Conservation (phyloP, 306 rosid species). For the Gillenia trifoliata region DNA sequence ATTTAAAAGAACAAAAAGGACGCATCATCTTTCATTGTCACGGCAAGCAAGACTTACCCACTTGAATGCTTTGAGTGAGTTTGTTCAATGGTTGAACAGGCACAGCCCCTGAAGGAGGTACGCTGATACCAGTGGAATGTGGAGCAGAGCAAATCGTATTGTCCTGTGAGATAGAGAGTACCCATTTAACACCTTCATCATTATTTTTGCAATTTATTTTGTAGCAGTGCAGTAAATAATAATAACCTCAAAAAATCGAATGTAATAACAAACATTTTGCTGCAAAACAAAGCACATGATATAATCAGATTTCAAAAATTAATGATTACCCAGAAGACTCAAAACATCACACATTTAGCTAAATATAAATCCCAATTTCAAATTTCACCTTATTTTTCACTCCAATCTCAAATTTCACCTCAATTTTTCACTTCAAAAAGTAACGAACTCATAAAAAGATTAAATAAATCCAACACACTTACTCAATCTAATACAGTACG, state of each 20-base stretch:
- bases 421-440: not conserved
- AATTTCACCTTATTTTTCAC: no score
- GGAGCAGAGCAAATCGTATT: constrained; percentile 29
- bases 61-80: constrained; percentile 31
- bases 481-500: not conserved
- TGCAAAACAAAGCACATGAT: not conserved
- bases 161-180: constrained; percentile 34
- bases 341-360: not conserved
- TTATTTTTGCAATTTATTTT: not conserved
- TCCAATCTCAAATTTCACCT: not conserved
- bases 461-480: not conserved
- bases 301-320: not conserved
- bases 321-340: not conserved
- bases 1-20: not conserved
- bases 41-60: constrained; percentile 53
- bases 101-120: constrained; percentile 26
- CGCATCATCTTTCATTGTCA: not conserved
- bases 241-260: not conserved
- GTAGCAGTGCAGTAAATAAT: not conserved
- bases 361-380: not conserved
- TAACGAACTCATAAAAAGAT: not conserved
- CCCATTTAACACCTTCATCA: constrained; percentile 4
- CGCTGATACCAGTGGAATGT: constrained; percentile 20
- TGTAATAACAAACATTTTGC: not conserved
- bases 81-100: constrained; percentile 29